Evolutionary conservation across 208 protist species (phyloP).

Genomic region (Trichomonas vaginalis): DNA sequence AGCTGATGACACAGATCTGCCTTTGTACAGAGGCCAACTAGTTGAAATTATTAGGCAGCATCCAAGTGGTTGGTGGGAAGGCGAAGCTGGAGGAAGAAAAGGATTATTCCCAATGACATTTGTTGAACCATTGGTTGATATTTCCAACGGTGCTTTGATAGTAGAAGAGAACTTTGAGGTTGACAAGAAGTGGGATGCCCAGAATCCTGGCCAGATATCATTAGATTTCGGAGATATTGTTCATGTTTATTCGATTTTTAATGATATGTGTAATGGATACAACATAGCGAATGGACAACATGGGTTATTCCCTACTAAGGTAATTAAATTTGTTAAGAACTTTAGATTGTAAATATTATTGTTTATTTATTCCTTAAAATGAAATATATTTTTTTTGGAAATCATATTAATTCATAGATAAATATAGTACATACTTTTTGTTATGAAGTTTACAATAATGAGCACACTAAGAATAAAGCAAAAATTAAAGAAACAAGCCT

Average conservation of each 20-base stretch:
- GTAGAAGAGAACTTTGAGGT: background rate
- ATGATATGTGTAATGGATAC: background rate
- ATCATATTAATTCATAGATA: too few relatives aligned
- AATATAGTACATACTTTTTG: too few relatives aligned
- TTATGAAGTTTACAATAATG: too few relatives aligned
- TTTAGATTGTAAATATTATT: background rate
- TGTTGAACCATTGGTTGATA: background rate
- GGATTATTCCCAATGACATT: slow-evolving; percentile 3
- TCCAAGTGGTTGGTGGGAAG: slow-evolving; percentile 16
- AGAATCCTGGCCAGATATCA: background rate
- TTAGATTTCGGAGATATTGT: background rate
- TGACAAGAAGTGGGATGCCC: background rate
- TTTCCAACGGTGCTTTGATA: background rate
- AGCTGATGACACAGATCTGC: background rate
- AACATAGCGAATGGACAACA: background rate
- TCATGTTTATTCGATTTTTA: background rate
- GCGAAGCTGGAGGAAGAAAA: background rate
- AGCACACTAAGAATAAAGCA: too few relatives aligned
- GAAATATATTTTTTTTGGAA: too few relatives aligned
- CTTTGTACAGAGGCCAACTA: background rate
- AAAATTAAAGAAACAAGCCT: too few relatives aligned
- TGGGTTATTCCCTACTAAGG: background rate
- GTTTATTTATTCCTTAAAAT: too few relatives aligned
- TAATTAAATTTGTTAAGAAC: background rate
- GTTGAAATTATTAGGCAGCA: background rate